Conservation (phyloP, 1,284 basidiomycete genomes). For the Trichosporon sp. region DNA sequence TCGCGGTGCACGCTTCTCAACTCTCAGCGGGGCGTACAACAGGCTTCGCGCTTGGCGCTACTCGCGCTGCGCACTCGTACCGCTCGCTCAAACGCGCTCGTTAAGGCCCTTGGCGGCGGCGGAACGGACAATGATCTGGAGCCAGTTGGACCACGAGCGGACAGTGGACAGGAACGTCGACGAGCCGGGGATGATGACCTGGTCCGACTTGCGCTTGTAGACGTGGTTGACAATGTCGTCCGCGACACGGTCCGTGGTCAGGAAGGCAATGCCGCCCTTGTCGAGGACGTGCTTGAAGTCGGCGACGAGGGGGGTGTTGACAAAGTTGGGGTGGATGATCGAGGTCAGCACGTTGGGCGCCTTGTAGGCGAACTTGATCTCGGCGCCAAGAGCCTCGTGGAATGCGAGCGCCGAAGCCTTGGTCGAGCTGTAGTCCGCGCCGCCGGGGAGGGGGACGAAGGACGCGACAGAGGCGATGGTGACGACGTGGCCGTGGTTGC, state of each 20-base stretch:
- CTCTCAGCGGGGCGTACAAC: too few relatives aligned
- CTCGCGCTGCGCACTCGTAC: neutral
- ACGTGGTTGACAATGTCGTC: slow-evolving; percentile 27
- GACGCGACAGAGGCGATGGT: slow-evolving; percentile 29
- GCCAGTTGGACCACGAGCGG: slow-evolving; percentile 20
- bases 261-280: slow-evolving; percentile 22
- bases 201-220: slow-evolving; percentile 25
- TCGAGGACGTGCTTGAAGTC: slow-evolving; percentile 22
- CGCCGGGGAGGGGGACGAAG: slow-evolving; percentile 25
- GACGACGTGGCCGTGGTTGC: slow-evolving; percentile 30
- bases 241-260: slow-evolving; percentile 23
- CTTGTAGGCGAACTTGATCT: slow-evolving; percentile 25
- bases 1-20: too few relatives aligned
- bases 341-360: slow-evolving; percentile 26
- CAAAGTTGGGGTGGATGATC: slow-evolving; percentile 29
- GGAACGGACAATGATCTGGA: slow-evolving; percentile 17
- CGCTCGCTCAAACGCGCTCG: neutral
- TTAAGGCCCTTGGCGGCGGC: slow-evolving; percentile 14
- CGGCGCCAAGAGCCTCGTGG: slow-evolving; percentile 23
- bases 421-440: slow-evolving; percentile 24
- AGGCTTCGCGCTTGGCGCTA: neutral
- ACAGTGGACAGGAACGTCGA: slow-evolving; percentile 14
- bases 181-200: slow-evolving; percentile 29
- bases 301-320: slow-evolving; percentile 24
- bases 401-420: slow-evolving; percentile 28